These are phyloP conservation scores for Cystobasidium onofrii DNA, from an alignment of 768 basidiomycete genomes.

Conservation along the genomic window DNA sequence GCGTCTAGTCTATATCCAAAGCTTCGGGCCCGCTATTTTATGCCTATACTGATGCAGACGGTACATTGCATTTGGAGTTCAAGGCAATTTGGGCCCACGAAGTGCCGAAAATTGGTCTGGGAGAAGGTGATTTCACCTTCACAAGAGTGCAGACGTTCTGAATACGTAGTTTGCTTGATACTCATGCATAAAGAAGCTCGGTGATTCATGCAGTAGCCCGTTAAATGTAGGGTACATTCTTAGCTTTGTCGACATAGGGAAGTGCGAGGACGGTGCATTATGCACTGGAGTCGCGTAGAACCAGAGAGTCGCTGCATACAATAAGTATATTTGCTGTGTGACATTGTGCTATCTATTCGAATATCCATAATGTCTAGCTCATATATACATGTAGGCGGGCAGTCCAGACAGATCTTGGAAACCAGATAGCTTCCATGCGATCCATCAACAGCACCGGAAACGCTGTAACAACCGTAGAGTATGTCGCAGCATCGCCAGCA, in stretches of 20 bases:
- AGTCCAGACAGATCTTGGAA: not conserved
- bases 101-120: not conserved
- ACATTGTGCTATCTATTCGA: too few species aligned
- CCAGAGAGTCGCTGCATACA: too few species aligned
- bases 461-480: not conserved
- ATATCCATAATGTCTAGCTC: too few species aligned
- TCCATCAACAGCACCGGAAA: not conserved
- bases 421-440: not conserved
- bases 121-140: not conserved
- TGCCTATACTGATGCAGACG: not conserved
- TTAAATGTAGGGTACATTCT: too few species aligned
- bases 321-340: too few species aligned
- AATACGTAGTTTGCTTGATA: too few species aligned
- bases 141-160: not conserved
- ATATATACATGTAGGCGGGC: not conserved
- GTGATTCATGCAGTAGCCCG: too few species aligned
- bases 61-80: not conserved
- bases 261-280: too few species aligned
- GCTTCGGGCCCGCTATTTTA: not conserved
- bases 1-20: not conserved
- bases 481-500: not conserved
- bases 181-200: too few species aligned
- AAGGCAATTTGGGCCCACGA: not conserved
- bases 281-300: too few species aligned
- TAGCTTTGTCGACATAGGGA: too few species aligned